Base-by-base conservation (phyloP, 1,139 yeast species). In the Suhomyces kunorum region DNA sequence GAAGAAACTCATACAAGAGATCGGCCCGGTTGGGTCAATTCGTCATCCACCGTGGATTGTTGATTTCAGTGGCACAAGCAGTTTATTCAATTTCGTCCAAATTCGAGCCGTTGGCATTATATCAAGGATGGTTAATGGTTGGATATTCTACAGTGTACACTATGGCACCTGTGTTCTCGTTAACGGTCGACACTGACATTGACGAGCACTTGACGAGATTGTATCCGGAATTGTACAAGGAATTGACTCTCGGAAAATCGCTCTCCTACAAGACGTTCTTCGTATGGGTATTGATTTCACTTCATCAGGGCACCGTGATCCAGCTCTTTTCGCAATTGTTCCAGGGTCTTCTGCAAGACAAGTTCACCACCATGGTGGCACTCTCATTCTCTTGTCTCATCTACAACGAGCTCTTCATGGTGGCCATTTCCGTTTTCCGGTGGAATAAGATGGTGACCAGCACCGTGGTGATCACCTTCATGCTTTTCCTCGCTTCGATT, bases 101-200 rank as follows among this genome's bases (percentile, higher is more conserved):
- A 5, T 92, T 89, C 61, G 98, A 90, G 61, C 98, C 99, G 1
- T 71, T 92, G 44, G 98, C 98, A 0, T 72, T 94, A 42, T 88
- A 86, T 57, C 89, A 90, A 60, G 99, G 99, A 3, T 92, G 95
- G 84, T 72, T 94, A 39, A 90, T 94, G 97, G 98, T 94, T 31
- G 99, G 98, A 1, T 94, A 92, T 63, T 95, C 98, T 1, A 94
- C 98, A 0, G 74, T 88, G 36, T 94, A 92, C 61, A 94, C 99
- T 0, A 94, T 94, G 99, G 92, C 94, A 37, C 99, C 99, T 0
- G 98, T 94, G 2, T 94, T 94, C 56, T 87, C 97, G 0, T 68
- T 94, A 47, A 96, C 95, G 0, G 72, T 88, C 39, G 98, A 94
- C 60, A 81, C 83, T 45, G 99, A 94, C 61, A 89, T 94, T 39